Evolutionary conservation across 257 asterid species (phyloP), one percentile per base, ranked within the genome.

Genomic region (Paulownia fortunei): DNA sequence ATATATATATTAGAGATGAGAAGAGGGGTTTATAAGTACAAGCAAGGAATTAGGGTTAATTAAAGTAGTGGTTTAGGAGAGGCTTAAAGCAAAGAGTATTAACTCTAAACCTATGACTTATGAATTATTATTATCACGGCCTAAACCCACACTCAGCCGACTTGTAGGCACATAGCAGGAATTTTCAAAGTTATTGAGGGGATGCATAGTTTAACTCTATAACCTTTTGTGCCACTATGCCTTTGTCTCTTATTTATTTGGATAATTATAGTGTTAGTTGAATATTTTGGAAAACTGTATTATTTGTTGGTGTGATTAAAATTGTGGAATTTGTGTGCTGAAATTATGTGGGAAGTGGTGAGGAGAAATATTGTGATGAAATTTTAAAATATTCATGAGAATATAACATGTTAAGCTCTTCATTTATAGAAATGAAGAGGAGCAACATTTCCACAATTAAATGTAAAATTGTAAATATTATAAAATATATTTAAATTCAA

Each of bases 81-180:
- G 24, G 21, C 16, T 23, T 69, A 59, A 60, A 62, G 26, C 34
- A 56, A 39, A 54, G 18, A 54, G 61, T 73, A 73, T n/a, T 72
- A 39, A 72, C 19, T 19, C 34, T 72, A 79, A 79, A 44, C 72
- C 80, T 39, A 73, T 10, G 34, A 73, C 23, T 54, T 18, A 69
- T 59, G 65, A 44, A 78, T 78, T 62, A 75, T 42, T n/a, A 63
- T 34, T 37, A 72, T 51, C 32, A 49, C 63, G 70, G 73, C 58
- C 36, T 34, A 70, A 34, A 61, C 52, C 58, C 32, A 59, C n/a
- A 60, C 27, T 18, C 81, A 41, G 78, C 73, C 69, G 73, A 67
- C 27, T 41, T 32, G 4, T 72, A 63, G 76, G 39, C 56, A 54
- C 3, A 8, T 69, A 70, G 72, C 54, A 9, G 61, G 62, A 16